Evolutionary conservation across 305 asterid genomes (phyloP), one percentile per base, ranked within the genome.

Genomic region (Fraxinus dipetala): DNA sequence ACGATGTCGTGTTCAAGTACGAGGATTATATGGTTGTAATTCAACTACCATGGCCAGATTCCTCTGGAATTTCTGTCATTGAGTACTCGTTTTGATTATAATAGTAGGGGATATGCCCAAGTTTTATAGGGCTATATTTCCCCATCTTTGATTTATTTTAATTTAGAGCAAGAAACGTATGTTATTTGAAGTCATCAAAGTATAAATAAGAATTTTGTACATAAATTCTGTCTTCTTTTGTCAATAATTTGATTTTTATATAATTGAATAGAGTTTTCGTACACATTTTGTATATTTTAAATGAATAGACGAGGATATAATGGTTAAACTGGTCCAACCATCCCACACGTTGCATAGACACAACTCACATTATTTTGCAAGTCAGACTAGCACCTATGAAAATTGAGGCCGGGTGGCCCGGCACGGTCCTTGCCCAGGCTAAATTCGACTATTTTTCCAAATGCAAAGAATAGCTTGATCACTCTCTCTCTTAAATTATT

Each of bases 11-110:
- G 1, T 91, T 92, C 36, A 85, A 3, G 82, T 95, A 90, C 22
- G 91, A 85, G 82, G 90, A 79, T 34, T 72, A 51, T 28, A 88
- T 91, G 96, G 91, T 90, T 36, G 79, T 70, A 10, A 79, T 80
- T 18, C 86, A 90, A 35, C 92, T 92, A 35, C 92, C 95, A 14
- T 93, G 98, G 98, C 86, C 85, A 1, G 74, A 79, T 70, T 83
- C 94, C 45, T 78, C 93, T 1, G 92, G 91, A 16, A 78, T 79
- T 61, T 89, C 94, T 54, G 79, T 85, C 54, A 78, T 93, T 35
- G 88, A 88, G 7, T 95, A 92, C 84, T 85, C 83, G 79, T 95
- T 92, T 79, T 93, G 75, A 90, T 40, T 2, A 43, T 14, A 1
- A 24, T 9, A 5, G 20, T 32, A 48, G 4, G 59, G 16, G 30